Conservation (phyloP, 2,329 filamentous ascomycete species). For the Furcasterigmium sp. region DNA sequence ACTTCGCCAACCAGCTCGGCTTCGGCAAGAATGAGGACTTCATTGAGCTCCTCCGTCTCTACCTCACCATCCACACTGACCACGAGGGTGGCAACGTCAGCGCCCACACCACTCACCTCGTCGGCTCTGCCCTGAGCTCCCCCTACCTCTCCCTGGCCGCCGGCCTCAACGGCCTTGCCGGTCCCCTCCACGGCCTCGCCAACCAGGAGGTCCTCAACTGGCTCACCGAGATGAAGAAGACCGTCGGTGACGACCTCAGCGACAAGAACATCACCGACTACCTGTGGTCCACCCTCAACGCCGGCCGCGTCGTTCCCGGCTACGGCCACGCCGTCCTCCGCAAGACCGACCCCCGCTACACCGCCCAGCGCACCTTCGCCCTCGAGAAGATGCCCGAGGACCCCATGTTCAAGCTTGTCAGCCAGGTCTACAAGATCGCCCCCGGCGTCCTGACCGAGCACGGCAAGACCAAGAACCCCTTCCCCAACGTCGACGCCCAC, state of each 20-base stretch:
- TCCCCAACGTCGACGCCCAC: conserved; percentile 98
- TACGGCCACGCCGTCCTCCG: conserved; percentile 98
- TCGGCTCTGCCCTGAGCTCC: conserved; percentile 93
- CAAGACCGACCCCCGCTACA: conserved; percentile 99
- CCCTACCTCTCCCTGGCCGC: conserved; percentile 95
- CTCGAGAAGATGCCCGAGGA: conserved; percentile 86
- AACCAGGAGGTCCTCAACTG: conserved; percentile 99
- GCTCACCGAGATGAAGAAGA: conserved; percentile 98
- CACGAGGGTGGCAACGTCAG: conserved; percentile 99
- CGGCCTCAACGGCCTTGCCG: conserved; percentile 95
- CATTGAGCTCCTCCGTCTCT: conserved; percentile 95
- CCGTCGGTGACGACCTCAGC: conserved; percentile 87
- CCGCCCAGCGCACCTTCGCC: conserved; percentile 95
- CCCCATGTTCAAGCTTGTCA: conserved; percentile 99
- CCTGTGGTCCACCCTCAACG: conserved; percentile 96
- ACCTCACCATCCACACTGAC: conserved; percentile 99
- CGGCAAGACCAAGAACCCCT: conserved; percentile 99
- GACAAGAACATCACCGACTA: conserved; percentile 97
- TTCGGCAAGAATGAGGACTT: conserved; percentile 95
- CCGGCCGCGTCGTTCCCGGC: conserved; percentile 91
- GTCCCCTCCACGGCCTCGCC: conserved; percentile 96
- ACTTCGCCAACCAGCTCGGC: conserved; percentile 99
- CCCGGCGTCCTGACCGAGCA: conserved; percentile 97
- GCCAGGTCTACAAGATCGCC: conserved; percentile 99
- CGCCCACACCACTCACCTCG: conserved; percentile 97